A percentile compares a stretch with the other conserved stretches of the same genome.
These are phyloP conservation scores for Agrostemma githago DNA, from an alignment of 148 eudicot species.

Conservation along the genomic window DNA sequence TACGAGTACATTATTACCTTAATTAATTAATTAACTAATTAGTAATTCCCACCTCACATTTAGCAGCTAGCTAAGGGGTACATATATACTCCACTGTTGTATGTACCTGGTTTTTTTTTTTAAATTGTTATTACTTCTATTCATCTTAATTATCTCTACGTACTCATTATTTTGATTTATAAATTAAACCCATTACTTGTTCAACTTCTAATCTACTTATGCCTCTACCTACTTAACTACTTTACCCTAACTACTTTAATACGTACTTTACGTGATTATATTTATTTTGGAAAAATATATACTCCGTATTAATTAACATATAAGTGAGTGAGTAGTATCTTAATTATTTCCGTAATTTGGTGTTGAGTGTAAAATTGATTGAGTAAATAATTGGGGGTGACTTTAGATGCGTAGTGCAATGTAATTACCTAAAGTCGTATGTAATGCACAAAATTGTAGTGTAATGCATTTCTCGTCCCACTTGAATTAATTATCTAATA, in stretches of 20 bases:
- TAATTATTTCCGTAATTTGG: too few relatives aligned
- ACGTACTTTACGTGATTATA: too few relatives aligned
- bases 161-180: background rate
- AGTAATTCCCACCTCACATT: too few relatives aligned
- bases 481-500: slow-evolving; percentile 8
- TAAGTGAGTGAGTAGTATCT: background rate
- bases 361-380: background rate
- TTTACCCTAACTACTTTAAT: background rate
- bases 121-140: too few relatives aligned
- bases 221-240: background rate
- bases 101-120: too few relatives aligned
- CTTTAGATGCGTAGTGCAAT: slow-evolving; percentile 1
- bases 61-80: too few relatives aligned
- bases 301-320: background rate
- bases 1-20: too few relatives aligned
- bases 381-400: background rate
- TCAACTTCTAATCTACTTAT: background rate
- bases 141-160: too few relatives aligned
- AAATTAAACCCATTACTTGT: background rate
- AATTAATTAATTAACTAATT: too few relatives aligned
- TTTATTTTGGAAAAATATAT: too few relatives aligned
- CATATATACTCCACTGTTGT: too few relatives aligned
- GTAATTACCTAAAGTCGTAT: slow-evolving; percentile 10
- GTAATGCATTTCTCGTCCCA: background rate
- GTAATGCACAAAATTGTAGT: background rate